Evolutionary conservation across 176 grass and related monocot species (phyloP), one percentile per base, ranked within the genome.

Genomic region (Panicum miliaceum): DNA sequence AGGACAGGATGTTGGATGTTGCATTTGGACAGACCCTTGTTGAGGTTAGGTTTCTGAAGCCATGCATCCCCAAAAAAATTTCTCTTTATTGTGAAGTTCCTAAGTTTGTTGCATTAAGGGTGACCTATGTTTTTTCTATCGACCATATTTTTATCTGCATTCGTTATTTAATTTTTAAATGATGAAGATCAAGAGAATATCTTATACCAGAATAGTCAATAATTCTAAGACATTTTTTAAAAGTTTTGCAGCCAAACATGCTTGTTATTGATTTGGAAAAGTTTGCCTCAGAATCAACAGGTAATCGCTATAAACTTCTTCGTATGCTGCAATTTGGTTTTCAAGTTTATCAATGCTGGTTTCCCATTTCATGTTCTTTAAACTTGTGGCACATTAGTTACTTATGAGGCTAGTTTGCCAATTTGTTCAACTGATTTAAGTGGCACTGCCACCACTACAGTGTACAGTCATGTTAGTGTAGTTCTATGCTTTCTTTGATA

Each of bases 191-290:
- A 68, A 51, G 47, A 50, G 12, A 50, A 25, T 80, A 34, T 64
- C 6, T 71, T 85, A 58, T n/a, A 47, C 37, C 32, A 69, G 16
- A 48, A 85, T 59, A 36, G 36, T 23, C 2, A 61, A 63, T 87
- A 69, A 58, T 80, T 12, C 2, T 32, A 32, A 32, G 2, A 1
- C 29, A 1, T 32, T 32, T 32, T 79, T 73, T 52, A 11, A 9
- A 13, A 10, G 22, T 77, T 85, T 70, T 90, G 36, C 91, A 99
- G 96, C 96, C 96, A 56, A 99, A 96, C 50, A 94, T 99, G 96
- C 83, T 99, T 78, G 96, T 99, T 87, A 86, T 99, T 86, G 96
- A 99, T 82, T 66, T 99, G 85, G 93, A 95, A 52, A 99, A 96
- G 82, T 96, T 96, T 86, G 81, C 90, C 47, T 88, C 87, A 16